Base-by-base conservation (phyloP, 129 eudicot genomes). In the Solidago caesia region DNA sequence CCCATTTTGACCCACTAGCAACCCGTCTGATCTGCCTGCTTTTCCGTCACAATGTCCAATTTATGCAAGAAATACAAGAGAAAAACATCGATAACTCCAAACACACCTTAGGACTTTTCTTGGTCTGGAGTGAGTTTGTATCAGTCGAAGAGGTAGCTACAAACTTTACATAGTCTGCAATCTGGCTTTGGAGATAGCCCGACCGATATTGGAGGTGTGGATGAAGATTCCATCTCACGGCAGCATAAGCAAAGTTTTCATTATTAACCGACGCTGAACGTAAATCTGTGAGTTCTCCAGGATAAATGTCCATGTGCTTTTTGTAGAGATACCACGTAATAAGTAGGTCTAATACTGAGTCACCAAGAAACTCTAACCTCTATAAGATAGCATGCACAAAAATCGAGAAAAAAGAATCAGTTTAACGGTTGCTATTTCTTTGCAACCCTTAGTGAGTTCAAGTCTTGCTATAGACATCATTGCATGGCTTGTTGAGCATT, bases 351-450 rank as follows among this genome's bases (percentile, higher is more conserved):
- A 95, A 63, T 61, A 89, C 99, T 0, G 99, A 87, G 56, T 95
- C 99, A 3, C 99, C 99, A 6, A 95, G 97, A 89, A 87, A 95
- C 64, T 95, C 99, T 15, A 95, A 87, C 82, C 99, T 87, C 97
- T 92, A 71, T 14, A 53, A 70, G n/a, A 63, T n/a, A 58, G 39
- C 39, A 33, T 33, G 2, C 39, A 33, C 39, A 58, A 44, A 63
- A 80, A 68, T 10, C 68, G 56, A 43, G 29, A 55, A 55, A 55
- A 55, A 55, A 55, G 60, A 55, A n/a, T 25, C 60, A 55, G 7
- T n/a, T 55, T 25, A 14, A 5, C 60, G 3, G 39, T 33, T 33
- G 39, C 39, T 33, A 33, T 33, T 33, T 33, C 39, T 33, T 33
- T 33, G 39, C 39, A 33, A 33, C 39, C 39, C 39, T 33, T 33